phyloP scores from a whole-genome alignment of 1,284 basidiomycete species.

The Puccinia hordei region DNA sequence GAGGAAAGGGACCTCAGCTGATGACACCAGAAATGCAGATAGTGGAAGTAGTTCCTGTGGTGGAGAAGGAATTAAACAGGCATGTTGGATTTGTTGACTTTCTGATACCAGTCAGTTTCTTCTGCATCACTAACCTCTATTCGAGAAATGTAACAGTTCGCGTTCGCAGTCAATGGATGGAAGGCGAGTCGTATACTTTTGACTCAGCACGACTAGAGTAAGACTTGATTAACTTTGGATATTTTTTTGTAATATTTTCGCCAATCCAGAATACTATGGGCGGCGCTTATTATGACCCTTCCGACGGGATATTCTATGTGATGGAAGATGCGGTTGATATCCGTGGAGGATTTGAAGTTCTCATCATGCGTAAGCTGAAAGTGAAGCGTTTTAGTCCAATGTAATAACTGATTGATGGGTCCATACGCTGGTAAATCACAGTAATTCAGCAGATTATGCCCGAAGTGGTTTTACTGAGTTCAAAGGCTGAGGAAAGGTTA shows the following conservation, averaged over 20 bases:
- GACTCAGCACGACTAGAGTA: neutral
- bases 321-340: constrained; percentile 45
- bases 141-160: constrained; percentile 11
- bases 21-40: neutral
- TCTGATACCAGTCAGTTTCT: neutral
- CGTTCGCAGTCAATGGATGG: constrained; percentile 39
- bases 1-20: neutral
- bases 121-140: neutral
- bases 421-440: neutral
- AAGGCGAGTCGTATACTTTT: constrained; percentile 12
- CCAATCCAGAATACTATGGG: constrained; percentile 36
- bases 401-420: neutral
- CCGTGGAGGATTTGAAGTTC: constrained; percentile 36
- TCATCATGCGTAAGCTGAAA: constrained; percentile 33
- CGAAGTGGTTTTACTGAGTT: constrained; percentile 40
- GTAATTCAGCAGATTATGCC: constrained; percentile 41
- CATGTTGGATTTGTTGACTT: neutral
- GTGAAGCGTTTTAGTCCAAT: neutral
- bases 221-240: neutral
- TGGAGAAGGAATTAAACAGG: constrained; percentile 16
- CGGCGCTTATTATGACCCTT: constrained; percentile 40
- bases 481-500: constrained; percentile 43
- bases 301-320: constrained; percentile 22
- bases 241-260: neutral
- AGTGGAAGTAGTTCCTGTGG: neutral